phyloP scores from a whole-genome alignment of 2,329 filamentous ascomycete genomes.

The Lachnellula arida region DNA sequence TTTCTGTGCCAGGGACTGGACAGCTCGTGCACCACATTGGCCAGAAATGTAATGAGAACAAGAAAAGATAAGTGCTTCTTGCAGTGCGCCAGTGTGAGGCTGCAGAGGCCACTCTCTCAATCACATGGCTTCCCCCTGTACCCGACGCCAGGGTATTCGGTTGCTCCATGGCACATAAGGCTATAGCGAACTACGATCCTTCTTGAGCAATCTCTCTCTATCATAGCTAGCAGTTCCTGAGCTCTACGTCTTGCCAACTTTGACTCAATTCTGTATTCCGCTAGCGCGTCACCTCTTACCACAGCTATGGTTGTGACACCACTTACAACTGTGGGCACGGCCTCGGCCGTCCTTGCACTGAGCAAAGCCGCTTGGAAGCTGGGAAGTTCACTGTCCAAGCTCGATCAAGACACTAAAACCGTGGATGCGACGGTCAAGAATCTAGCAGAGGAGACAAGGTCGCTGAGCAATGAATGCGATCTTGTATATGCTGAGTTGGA shows the following conservation, averaged over 20 bases:
- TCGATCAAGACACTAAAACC: not conserved
- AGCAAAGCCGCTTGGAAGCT: not conserved
- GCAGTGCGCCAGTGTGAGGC: not conserved
- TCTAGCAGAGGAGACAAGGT: not conserved
- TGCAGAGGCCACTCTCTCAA: too few species aligned
- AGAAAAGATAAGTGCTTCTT: not conserved
- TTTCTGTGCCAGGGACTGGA: too few species aligned
- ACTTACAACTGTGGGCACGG: not conserved
- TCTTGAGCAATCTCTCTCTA: not conserved
- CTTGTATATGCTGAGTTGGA: not conserved
- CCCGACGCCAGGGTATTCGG: not conserved
- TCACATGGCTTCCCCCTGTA: not conserved
- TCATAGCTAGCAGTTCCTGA: not conserved
- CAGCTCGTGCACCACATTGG: not conserved
- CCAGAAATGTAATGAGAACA: too few species aligned
- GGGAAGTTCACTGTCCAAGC: not conserved
- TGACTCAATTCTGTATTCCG: not conserved
- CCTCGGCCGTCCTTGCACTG: not conserved
- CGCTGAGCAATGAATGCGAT: not conserved
- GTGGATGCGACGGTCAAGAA: not conserved
- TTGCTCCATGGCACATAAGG: too few species aligned
- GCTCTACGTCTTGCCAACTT: not conserved
- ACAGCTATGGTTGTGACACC: not conserved
- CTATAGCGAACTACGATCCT: not conserved
- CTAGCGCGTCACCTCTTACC: not conserved